Base-by-base conservation (phyloP, 2,329 filamentous ascomycete genomes). In the Fusarium equiseti region DNA sequence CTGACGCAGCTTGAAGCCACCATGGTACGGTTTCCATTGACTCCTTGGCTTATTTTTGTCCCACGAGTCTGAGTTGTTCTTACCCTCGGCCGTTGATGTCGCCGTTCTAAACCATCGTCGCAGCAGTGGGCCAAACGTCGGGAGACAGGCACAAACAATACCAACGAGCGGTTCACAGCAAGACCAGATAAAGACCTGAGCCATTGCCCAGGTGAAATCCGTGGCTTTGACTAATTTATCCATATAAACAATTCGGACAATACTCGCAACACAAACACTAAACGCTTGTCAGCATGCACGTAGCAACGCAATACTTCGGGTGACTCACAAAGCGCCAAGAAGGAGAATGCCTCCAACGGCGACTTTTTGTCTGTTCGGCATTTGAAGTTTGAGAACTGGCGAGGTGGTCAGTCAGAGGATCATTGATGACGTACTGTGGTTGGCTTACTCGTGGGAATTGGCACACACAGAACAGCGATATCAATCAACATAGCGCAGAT, bases 401-500 rank as follows among this genome's bases (percentile, higher is more conserved):
- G 2, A 7, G 6, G n/a, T n/a, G 22, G 13, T 56, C 9, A 56
- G 11, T 40, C 2, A 20, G 18, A 8, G 7, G 5, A 4, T 11
- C 8, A 1, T n/a, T 1, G 0, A 9, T 15, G 5, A 35, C 3
- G 6, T n/a, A 20, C 18, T 18, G 5, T 1, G 7, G 6, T 16
- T 18, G 1, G 16, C 55, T 58, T 13, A 58, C 55, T 52, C 1
- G 45, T 58, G 8, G 45, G 55, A 11, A 58, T 51, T 24, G 55
- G 55, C 5, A 58, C 55, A 6, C 32, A 51, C 2, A 58, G 35
- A 27, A 58, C 51, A 10, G 45, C 26, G 12, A 58, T 52, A 8
- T 58, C 55, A n/a, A 58, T 58, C 32, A 58, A 15, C 46, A 58
- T 58, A 4, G 55, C 55, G 46, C 55, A 58, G 10, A 58, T 58